A percentile compares a stretch with the other conserved stretches of the same genome.
phyloP scores from a whole-genome alignment of 2,329 filamentous ascomycete genomes.

The Dendrostoma leiphaemia region DNA sequence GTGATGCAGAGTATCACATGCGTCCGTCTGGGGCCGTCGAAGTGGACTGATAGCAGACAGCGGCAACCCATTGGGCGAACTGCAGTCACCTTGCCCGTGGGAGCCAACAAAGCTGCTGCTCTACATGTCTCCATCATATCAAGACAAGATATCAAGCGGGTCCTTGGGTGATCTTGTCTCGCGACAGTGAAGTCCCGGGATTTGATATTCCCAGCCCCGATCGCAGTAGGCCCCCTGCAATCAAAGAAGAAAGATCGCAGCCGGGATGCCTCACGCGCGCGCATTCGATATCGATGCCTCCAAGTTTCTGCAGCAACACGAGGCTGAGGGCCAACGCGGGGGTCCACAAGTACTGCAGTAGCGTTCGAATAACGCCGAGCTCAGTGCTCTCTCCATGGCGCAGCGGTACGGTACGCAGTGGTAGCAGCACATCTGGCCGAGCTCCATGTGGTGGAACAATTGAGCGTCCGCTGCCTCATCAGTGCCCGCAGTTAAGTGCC shows the following conservation, averaged over 20 bases:
- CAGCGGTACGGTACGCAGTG: too few relatives aligned
- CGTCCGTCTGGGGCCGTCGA: too few relatives aligned
- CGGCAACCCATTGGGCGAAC: not conserved
- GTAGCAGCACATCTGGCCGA: conserved; percentile 16
- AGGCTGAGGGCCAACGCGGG: not conserved
- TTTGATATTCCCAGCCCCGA: not conserved
- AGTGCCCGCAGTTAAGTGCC: too few relatives aligned
- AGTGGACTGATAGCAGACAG: too few relatives aligned
- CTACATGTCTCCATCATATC: not conserved
- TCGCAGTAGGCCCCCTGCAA: too few relatives aligned
- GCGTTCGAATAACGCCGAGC: conserved; percentile 5
- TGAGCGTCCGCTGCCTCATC: conserved; percentile 1
- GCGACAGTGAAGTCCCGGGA: not conserved
- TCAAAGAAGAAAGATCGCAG: not conserved
- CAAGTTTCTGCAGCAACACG: not conserved
- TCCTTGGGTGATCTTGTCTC: not conserved
- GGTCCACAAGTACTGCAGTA: too few relatives aligned
- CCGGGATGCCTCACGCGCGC: not conserved
- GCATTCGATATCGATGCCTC: not conserved
- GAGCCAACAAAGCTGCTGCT: too few relatives aligned
- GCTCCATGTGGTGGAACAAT: conserved; percentile 19
- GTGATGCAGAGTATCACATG: too few relatives aligned
- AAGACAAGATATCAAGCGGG: not conserved
- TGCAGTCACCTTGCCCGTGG: not conserved
- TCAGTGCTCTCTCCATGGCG: too few relatives aligned